Evolutionary conservation across 164 flowering plant species (phyloP).

Genomic region (Macadamia tetraphylla): DNA sequence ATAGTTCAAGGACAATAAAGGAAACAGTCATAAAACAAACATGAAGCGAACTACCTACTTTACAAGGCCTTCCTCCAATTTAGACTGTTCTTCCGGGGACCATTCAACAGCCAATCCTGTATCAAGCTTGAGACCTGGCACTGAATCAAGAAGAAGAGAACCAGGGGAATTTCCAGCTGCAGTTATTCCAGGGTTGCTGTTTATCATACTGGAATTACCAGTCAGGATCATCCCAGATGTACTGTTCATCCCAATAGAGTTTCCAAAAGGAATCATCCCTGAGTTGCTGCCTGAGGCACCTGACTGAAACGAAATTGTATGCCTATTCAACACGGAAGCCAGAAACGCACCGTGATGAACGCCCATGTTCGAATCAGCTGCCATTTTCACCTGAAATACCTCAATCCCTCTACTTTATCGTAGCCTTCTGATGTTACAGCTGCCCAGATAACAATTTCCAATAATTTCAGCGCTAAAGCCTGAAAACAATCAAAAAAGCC

Average conservation of each 20-base stretch:
- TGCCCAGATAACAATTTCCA: background rate
- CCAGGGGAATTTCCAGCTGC: constrained; percentile 36
- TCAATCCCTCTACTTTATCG: constrained; percentile 7
- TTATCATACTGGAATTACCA: constrained; percentile 31
- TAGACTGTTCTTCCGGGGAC: constrained; percentile 79
- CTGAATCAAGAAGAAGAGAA: constrained; percentile 44
- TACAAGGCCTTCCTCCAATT: constrained; percentile 73
- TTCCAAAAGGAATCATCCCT: constrained; percentile 39
- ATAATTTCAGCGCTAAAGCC: too few relatives aligned
- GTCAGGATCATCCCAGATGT: constrained; percentile 29
- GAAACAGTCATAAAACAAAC: background rate
- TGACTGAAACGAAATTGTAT: constrained; percentile 49
- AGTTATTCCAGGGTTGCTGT: constrained; percentile 24
- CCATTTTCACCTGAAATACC: constrained; percentile 28
- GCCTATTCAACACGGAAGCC: constrained; percentile 38
- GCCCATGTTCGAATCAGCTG: constrained; percentile 53
- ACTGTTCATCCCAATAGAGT: constrained; percentile 25
- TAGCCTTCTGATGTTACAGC: constrained; percentile 1
- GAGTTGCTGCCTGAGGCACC: constrained; percentile 36
- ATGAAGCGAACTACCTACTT: constrained; percentile 45
- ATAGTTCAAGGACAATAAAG: background rate
- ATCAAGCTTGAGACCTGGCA: constrained; percentile 65
- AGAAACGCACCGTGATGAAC: constrained; percentile 35
- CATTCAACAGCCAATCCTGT: constrained; percentile 78
- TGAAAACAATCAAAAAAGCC: too few relatives aligned